phyloP scores from a whole-genome alignment of 495 filamentous ascomycete species.

The Cercophora newfieldiana region DNA sequence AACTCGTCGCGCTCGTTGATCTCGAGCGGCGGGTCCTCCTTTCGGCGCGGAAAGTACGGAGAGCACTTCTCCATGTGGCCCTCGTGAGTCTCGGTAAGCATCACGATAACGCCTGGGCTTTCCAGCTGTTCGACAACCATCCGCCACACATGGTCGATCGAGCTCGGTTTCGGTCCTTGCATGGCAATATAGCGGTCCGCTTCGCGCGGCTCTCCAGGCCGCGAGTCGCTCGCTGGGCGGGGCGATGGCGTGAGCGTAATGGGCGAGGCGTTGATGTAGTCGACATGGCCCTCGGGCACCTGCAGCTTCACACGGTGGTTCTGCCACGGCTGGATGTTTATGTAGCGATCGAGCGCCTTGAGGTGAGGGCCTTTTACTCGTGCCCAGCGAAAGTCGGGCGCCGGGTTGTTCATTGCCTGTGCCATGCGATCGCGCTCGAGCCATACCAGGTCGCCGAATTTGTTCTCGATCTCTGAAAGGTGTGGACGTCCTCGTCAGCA shows the following conservation, averaged over 20 bases:
- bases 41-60: conserved; percentile 77
- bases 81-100: conserved; percentile 92
- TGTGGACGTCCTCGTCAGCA: neutral
- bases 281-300: conserved; percentile 74
- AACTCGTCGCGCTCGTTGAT: conserved; percentile 64
- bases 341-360: conserved; percentile 69
- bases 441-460: conserved; percentile 64
- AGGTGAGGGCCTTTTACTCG: conserved; percentile 51
- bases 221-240: conserved; percentile 46
- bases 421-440: conserved; percentile 57
- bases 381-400: conserved; percentile 55
- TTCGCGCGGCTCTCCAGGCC: conserved; percentile 35
- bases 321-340: conserved; percentile 82
- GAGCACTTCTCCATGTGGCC: conserved; percentile 82
- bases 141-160: conserved; percentile 82
- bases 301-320: conserved; percentile 81
- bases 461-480: conserved; percentile 47
- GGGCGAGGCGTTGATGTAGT: conserved; percentile 97
- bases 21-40: conserved; percentile 51
- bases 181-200: conserved; percentile 56
- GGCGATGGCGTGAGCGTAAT: conserved; percentile 68
- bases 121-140: conserved; percentile 89
- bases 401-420: conserved; percentile 44
- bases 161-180: conserved; percentile 77
- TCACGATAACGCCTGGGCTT: conserved; percentile 83